Conservation (phyloP, 192 early-diverging fungal species). For the Endogone sp. region DNA sequence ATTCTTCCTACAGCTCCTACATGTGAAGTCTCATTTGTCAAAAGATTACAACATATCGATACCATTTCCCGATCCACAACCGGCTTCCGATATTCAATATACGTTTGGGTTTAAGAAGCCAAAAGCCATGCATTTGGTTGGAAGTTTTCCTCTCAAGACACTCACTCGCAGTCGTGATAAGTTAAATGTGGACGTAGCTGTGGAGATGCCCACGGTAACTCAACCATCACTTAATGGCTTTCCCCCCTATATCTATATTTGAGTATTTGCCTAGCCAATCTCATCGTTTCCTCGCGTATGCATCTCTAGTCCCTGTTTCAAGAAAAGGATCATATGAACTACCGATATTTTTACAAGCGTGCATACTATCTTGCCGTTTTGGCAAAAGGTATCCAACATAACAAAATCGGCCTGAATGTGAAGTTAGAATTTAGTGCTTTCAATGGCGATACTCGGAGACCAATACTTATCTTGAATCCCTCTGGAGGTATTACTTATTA, state of each 20-base stretch:
- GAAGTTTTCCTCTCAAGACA: slow-evolving; percentile 83
- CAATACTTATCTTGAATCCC: slow-evolving; percentile 57
- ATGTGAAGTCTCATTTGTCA: slow-evolving; percentile 38
- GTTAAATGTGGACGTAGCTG: slow-evolving; percentile 85
- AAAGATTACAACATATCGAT: slow-evolving; percentile 58
- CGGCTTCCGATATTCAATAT: slow-evolving; percentile 66
- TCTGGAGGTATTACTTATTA: slow-evolving; percentile 44
- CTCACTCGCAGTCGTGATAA: slow-evolving; percentile 49
- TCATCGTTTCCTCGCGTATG: neutral
- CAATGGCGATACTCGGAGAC: slow-evolving; percentile 60
- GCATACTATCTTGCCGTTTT: slow-evolving; percentile 86
- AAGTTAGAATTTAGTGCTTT: slow-evolving; percentile 47
- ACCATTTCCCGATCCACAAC: slow-evolving; percentile 76
- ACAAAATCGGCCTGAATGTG: slow-evolving; percentile 43
- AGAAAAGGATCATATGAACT: slow-evolving; percentile 92
- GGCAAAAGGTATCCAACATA: slow-evolving; percentile 48
- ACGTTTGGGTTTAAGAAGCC: slow-evolving; percentile 79
- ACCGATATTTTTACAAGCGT: slow-evolving; percentile 93
- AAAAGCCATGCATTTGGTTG: slow-evolving; percentile 72
- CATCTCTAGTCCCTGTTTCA: slow-evolving; percentile 73
- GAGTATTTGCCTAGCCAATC: neutral
- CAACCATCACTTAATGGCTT: no score
- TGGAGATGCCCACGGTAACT: slow-evolving; percentile 80
- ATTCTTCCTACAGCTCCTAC: slow-evolving; percentile 26
- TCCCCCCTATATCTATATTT: neutral